These are phyloP conservation scores for Hypomyces rosellus DNA, from an alignment of 2,329 filamentous ascomycete genomes.

Conservation along the genomic window DNA sequence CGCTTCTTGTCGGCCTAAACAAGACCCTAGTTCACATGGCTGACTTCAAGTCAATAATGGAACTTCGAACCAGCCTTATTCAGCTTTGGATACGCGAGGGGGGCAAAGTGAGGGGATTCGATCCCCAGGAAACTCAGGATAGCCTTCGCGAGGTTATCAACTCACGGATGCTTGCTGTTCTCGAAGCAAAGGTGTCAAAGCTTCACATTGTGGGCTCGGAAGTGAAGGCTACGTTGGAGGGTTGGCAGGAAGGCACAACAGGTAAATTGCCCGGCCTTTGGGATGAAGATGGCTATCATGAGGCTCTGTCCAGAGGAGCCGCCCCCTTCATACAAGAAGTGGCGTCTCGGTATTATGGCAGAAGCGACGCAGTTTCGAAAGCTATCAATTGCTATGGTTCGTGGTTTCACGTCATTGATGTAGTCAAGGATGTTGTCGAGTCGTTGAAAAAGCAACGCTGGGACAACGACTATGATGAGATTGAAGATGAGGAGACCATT, in stretches of 20 bases:
- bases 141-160: conserved; percentile 64
- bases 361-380: conserved; percentile 57
- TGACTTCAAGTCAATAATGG: conserved; percentile 63
- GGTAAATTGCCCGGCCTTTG: conserved; percentile 55
- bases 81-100: conserved; percentile 70
- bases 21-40: conserved; percentile 52
- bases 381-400: conserved; percentile 59
- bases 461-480: conserved; percentile 68
- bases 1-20: conserved; percentile 56
- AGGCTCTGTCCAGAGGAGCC: conserved; percentile 61
- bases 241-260: conserved; percentile 51
- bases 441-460: conserved; percentile 62
- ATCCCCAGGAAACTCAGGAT: conserved; percentile 62
- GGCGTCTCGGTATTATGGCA: conserved; percentile 63
- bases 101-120: conserved; percentile 56
- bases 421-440: conserved; percentile 56
- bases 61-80: conserved; percentile 62
- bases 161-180: conserved; percentile 54
- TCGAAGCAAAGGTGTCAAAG: conserved; percentile 57
- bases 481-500: conserved; percentile 66
- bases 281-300: conserved; percentile 56
- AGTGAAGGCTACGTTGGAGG: conserved; percentile 53
- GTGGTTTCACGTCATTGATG: conserved; percentile 70
- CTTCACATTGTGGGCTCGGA: conserved; percentile 60
- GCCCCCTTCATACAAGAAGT: conserved; percentile 63